Evolutionary conservation across 2,329 filamentous ascomycete genomes (phyloP).

Genomic region (Fusarium aywerte): DNA sequence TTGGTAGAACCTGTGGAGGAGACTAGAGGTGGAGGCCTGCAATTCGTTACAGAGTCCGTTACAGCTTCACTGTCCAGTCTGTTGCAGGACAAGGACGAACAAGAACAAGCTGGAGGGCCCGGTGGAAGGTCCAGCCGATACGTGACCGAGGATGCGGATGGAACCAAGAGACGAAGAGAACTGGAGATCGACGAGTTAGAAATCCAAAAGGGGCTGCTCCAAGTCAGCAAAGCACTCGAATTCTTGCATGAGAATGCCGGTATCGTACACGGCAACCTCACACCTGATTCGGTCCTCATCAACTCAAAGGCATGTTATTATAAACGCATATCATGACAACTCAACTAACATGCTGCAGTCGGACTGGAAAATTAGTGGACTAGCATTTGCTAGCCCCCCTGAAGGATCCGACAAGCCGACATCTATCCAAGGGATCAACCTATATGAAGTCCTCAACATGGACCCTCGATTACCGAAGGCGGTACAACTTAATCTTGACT

Average conservation of each 20-base stretch:
- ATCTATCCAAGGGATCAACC: slow-evolving; percentile 80
- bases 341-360: slow-evolving; percentile 65
- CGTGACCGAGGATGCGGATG: slow-evolving; percentile 82
- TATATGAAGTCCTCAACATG: slow-evolving; percentile 85
- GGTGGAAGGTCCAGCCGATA: slow-evolving; percentile 80
- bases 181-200: slow-evolving; percentile 96
- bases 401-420: slow-evolving; percentile 79
- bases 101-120: slow-evolving; percentile 75
- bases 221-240: slow-evolving; percentile 92
- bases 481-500: slow-evolving; percentile 93
- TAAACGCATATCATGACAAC: neutral
- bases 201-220: slow-evolving; percentile 94
- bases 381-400: slow-evolving; percentile 86
- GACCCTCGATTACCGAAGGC: slow-evolving; percentile 83
- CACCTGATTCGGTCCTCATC: slow-evolving; percentile 90
- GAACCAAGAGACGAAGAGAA: slow-evolving; percentile 77
- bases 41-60: slow-evolving; percentile 94
- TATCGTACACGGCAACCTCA: slow-evolving; percentile 92
- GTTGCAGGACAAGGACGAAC: slow-evolving; percentile 87
- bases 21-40: slow-evolving; percentile 87
- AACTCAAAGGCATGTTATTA: slow-evolving; percentile 79
- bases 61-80: slow-evolving; percentile 87
- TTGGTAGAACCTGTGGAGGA: slow-evolving; percentile 96
- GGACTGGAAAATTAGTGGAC: slow-evolving; percentile 98
- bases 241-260: slow-evolving; percentile 96